Percentiles rank a stretch among this genome's conserved stretches.
Conservation (phyloP, 441 rosid genomes). For the Euphorbia corollata region DNA sequence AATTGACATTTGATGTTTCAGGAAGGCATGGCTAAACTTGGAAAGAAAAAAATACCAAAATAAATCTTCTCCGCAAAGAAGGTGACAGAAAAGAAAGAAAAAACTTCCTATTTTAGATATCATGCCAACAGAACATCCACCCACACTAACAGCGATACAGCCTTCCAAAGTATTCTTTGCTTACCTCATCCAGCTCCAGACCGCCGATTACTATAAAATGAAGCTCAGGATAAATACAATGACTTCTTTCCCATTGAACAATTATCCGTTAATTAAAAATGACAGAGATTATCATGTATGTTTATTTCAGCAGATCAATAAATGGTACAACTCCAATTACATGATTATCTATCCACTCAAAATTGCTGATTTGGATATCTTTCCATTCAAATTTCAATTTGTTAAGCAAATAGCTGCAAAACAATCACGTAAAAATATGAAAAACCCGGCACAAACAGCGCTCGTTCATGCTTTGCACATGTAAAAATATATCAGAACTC, state of each 20-base stretch:
- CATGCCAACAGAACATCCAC: conserved; percentile 4
- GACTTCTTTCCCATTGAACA: background rate
- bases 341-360: background rate
- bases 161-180: background rate
- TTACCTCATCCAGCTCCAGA: background rate
- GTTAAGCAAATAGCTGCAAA: background rate
- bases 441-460: background rate
- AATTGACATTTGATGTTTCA: background rate
- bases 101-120: conserved; percentile 4
- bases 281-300: background rate
- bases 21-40: too few species aligned
- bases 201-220: conserved; percentile 6
- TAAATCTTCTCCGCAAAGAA: background rate
- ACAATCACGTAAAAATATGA: background rate
- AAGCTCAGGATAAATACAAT: background rate
- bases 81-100: background rate
- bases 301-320: background rate
- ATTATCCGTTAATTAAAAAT: background rate
- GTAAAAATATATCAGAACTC: background rate
- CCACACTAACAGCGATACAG: background rate
- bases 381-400: background rate
- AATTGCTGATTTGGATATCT: background rate
- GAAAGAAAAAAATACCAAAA: too few species aligned
- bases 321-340: conserved; percentile 11
- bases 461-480: background rate